These are phyloP conservation scores for Bipolaris oryzae DNA, from an alignment of 2,329 filamentous ascomycete genomes.

Conservation along the genomic window DNA sequence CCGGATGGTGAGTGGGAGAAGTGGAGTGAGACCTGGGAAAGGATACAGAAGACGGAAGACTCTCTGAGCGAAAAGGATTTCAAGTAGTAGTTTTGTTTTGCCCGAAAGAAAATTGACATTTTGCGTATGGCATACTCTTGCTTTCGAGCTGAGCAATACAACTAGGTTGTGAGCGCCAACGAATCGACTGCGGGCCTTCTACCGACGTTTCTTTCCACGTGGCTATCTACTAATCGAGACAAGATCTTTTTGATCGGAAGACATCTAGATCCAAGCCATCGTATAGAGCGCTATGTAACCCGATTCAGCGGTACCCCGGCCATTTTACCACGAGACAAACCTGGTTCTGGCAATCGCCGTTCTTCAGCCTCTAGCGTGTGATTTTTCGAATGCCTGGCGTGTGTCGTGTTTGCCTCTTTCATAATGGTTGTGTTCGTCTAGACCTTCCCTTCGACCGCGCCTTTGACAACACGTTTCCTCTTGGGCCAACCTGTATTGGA, in stretches of 20 bases:
- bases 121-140: background rate
- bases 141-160: background rate
- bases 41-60: constrained; percentile 42
- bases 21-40: constrained; percentile 41
- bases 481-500: background rate
- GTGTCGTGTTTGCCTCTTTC: background rate
- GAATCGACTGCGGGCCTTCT: background rate
- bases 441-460: background rate
- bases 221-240: background rate
- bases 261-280: background rate
- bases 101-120: background rate
- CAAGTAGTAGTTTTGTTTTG: constrained; percentile 15
- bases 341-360: background rate
- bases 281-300: background rate
- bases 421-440: background rate
- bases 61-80: constrained; percentile 37
- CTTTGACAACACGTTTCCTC: background rate
- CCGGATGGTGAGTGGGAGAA: constrained; percentile 64
- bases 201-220: background rate
- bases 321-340: background rate
- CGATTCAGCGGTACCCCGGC: background rate
- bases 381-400: background rate
- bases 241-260: background rate
- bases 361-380: background rate
- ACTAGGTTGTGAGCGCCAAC: background rate